Evolutionary conservation across 495 filamentous ascomycete species (phyloP), one percentile per base, ranked within the genome.

Genomic region (Penicillium salamii): DNA sequence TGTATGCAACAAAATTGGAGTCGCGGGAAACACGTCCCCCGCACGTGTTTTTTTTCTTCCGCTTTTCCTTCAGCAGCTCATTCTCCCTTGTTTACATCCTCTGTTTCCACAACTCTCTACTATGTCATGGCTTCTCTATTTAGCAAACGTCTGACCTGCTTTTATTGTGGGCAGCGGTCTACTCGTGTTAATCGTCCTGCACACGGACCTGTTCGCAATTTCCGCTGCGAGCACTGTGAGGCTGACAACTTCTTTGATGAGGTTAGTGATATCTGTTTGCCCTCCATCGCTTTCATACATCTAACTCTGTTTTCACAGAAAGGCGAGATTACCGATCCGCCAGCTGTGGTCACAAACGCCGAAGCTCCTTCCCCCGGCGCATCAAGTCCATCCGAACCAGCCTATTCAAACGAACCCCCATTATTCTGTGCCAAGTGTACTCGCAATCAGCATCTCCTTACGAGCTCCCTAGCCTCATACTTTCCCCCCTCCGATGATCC

Each of bases 311-410:
- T 17, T 32, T 17, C 7, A 9, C 9, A n/a, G 87, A 79, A 89
- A 62, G 91, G 91, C 58, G 78, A 91, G 43, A 90, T 95, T 37
- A 88, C 86, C 38, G 91, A 96, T 62, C 89, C 91, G 13, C 90
- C 91, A n/a, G 77, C 80, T 23, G 65, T 76, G 8, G 77, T 72
- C 20, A 74, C 70, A 14, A 68, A 70, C 23, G 49, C 71, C 5
- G 47, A 51, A 15, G 50, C 47, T 5, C 48, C 58, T 32, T 57
- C 53, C 8, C 52, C 60, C 31, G 63, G 51, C 54, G 62, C 58
- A 47, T 61, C 59, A 21, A 69, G 49, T 11, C 55, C 49, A 21
- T 58, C 54, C 63, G 70, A 64, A 49, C 60, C 59, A 23, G 51
- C 61, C 37, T 63, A 66, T 8, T 57, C 72, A 28, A 41, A 61